Evolutionary conservation across 148 eudicot genomes (phyloP), one percentile per base, ranked within the genome.

Genomic region (Chenopodium berlandieri): DNA sequence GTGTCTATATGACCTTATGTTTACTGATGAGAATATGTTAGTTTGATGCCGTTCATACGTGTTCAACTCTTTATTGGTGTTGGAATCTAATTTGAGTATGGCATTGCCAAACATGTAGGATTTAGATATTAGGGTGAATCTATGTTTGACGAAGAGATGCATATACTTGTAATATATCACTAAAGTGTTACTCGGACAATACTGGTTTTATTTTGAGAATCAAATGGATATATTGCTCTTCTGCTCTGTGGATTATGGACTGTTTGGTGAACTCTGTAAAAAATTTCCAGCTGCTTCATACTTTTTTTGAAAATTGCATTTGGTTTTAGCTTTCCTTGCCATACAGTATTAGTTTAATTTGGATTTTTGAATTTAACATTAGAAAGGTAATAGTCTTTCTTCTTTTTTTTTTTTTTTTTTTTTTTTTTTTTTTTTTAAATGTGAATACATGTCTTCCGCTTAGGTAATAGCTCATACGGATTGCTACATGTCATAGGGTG

Each of bases 401-500:
- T 27, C 0, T 27, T 27, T 0, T 27, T 0, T 27, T 27, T 23
- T n/a, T n/a, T 27, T 27, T 27, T 27, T 27, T 27, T 27, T 27
- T 27, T 27, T 27, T 27, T 27, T 27, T 27, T 27, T 27, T 27
- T 27, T 0, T 27, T 27, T 27, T 27, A 27, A 27, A 27, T 72
- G 27, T 78, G 4, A 69, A 54, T 40, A 12, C 16, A 12, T 82
- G 67, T 71, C 40, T 37, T 32, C 47, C 19, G 12, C 68, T 69
- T 2, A 50, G 10, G 16, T 30, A 71, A 25, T 22, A 11, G 46
- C 71, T 78, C 44, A 78, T 20, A 47, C 10, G 23, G 34, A 4
- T 74, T 40, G 32, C 84, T 23, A 73, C 72, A 27, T 54, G 47
- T 32, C 82, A 56, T 74, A 96, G 98, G 98, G 97, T 37, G 94